Base-by-base conservation (phyloP, 2,329 filamentous ascomycete species). In the Fusarium lyarnte region DNA sequence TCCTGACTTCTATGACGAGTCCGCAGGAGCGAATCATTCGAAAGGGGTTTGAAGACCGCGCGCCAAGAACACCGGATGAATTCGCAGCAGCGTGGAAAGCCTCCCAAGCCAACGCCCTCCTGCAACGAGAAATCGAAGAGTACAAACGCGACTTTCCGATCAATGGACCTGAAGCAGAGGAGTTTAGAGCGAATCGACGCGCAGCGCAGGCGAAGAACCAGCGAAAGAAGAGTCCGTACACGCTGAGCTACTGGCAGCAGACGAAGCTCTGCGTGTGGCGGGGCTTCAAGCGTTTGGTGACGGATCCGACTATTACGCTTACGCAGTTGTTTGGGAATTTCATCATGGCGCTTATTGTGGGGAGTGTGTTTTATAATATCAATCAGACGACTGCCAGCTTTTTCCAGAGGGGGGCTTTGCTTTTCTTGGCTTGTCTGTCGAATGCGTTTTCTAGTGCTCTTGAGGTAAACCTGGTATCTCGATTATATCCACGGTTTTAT, bases 1-100 rank as follows among this genome's bases (percentile, higher is more conserved):
- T 93, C 79, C 79, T 94, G 23, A 93, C 76, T 2, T 85, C 85
- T 0, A 84, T 88, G 42, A 87, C 85, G 2, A 80, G 77, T 29
- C 79, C 81, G 0, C 67, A 75, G 3, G 82, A 83, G 49, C 78
- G 82, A 25, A 65, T 78, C 25, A 66, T 80, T 1, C 74, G 76
- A 27, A 72, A 74, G 0, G 81, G 81, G 0, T 82, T 78, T 33
- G 78, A 82, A 64, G 73, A 72, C 10, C 74, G 71, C 1, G 79
- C 80, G 0, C 81, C 81, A 1, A 74, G 78, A 16, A 82, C 81
- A 0, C 77, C 81, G 2, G 79, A 82, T 13, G 81, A 83, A 17
- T 83, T 83, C 33, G 81, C 80, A 6, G 70, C 74, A 21, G 75
- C 70, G 0, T 83, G 82, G 82, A 78, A 78, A 47, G 38, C 25